Evolutionary conservation across 108 stramenopile species (phyloP).

Genomic region (Nannochloropsis salina): DNA sequence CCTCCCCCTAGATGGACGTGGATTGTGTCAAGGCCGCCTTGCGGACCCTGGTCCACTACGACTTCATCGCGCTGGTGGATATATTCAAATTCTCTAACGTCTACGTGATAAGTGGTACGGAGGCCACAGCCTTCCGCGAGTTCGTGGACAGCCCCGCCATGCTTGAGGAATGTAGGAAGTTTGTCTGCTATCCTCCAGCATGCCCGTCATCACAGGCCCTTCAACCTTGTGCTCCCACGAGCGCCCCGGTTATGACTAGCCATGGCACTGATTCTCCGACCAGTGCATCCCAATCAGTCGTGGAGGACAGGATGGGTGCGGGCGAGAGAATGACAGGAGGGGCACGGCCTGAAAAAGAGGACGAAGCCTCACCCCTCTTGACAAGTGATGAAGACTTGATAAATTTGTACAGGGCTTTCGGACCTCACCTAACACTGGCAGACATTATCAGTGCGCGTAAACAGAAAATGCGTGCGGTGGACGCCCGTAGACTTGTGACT

Average conservation of each 20-base stretch:
- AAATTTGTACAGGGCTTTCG: not conserved
- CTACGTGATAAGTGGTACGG: constrained; percentile 57
- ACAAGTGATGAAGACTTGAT: not conserved
- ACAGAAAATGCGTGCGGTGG: not conserved
- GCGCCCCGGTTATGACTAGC: not conserved
- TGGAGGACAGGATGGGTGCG: not conserved
- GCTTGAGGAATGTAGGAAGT: not conserved
- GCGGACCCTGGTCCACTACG: constrained; percentile 70
- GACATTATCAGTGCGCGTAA: not conserved
- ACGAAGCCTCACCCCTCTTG: not conserved
- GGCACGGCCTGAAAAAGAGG: not conserved
- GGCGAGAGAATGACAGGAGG: not conserved
- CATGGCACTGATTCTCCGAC: not conserved
- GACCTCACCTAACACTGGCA: not conserved
- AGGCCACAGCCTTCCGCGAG: not conserved
- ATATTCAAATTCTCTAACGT: constrained; percentile 80
- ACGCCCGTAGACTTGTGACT: constrained; percentile 63
- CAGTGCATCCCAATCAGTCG: not conserved
- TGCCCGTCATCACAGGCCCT: too few species aligned
- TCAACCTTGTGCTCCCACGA: not conserved
- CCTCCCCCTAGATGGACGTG: constrained; percentile 73
- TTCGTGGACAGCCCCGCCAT: not conserved
- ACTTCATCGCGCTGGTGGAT: constrained; percentile 69
- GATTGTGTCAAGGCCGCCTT: constrained; percentile 73
- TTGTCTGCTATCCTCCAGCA: not conserved